phyloP scores from a whole-genome alignment of 1,284 basidiomycete species.

The Rhodotorula sp. region DNA sequence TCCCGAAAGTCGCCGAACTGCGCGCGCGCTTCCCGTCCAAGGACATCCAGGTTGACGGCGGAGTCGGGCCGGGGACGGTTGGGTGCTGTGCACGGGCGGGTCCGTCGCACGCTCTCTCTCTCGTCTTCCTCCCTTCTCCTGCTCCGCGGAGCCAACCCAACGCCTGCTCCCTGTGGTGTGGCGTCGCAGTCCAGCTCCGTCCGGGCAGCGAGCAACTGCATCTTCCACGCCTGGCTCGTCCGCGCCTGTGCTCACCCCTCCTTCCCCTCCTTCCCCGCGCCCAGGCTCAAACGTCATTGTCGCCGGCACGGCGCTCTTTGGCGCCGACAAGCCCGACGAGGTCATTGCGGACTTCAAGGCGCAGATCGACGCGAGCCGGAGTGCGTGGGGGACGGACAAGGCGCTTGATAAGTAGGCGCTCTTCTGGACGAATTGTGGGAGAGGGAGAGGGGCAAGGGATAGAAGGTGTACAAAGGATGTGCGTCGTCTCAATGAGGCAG shows the following conservation, averaged over 20 bases:
- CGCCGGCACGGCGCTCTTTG: constrained; percentile 94
- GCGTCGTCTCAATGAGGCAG: no score
- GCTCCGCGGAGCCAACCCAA: no score
- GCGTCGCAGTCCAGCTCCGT: no score
- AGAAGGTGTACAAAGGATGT: no score
- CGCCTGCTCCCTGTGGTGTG: no score
- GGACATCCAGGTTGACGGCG: constrained; percentile 97
- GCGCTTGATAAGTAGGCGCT: constrained; percentile 29
- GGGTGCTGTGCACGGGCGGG: constrained; percentile 88
- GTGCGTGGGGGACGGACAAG: constrained; percentile 28
- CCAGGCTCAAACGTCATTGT: constrained; percentile 96
- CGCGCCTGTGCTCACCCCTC: not conserved
- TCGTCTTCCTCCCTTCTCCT: not conserved
- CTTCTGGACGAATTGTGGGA: no score
- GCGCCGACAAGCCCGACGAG: constrained; percentile 71
- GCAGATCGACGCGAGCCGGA: constrained; percentile 63
- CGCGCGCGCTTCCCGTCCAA: constrained; percentile 85
- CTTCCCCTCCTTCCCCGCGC: not conserved
- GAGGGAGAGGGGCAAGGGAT: no score
- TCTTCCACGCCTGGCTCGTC: no score
- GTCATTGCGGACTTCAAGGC: constrained; percentile 75
- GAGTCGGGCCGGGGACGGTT: constrained; percentile 88
- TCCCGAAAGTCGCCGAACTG: constrained; percentile 82
- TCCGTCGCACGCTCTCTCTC: constrained; percentile 50
- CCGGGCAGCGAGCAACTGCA: no score